Conservation (phyloP, 495 filamentous ascomycete species). For the Aspergillus bridgeri region DNA sequence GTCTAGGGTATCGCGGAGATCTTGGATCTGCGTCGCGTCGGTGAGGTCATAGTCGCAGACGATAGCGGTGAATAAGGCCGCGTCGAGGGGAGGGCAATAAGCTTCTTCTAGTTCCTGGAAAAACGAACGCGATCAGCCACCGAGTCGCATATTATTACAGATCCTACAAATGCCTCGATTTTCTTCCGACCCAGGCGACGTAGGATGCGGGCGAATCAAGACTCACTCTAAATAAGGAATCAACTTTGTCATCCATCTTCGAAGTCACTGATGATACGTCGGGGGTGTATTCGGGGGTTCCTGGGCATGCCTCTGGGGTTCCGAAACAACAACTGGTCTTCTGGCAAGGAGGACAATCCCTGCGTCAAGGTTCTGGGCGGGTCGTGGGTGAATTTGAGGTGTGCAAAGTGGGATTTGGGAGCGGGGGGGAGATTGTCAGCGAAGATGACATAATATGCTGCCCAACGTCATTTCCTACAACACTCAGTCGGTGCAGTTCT, state of each 20-base stretch:
- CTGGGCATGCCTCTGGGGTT: constrained; percentile 20
- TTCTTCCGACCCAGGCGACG: neutral
- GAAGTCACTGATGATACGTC: constrained; percentile 15
- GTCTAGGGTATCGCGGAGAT: constrained; percentile 53
- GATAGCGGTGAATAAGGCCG: constrained; percentile 63
- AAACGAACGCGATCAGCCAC: neutral
- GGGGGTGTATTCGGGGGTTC: constrained; percentile 11
- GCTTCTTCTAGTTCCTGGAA: constrained; percentile 42
- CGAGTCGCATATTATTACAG: neutral
- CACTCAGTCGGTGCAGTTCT: too few relatives aligned
- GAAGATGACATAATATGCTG: neutral
- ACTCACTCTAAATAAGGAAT: constrained; percentile 17
- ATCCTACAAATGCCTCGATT: neutral
- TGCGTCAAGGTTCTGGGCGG: neutral
- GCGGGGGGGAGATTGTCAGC: neutral
- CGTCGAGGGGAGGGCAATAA: constrained; percentile 62
- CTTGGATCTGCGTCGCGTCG: constrained; percentile 43
- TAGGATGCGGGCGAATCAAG: neutral
- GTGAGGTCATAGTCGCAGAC: constrained; percentile 60
- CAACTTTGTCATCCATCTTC: constrained; percentile 27
- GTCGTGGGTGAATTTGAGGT: neutral
- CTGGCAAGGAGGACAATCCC: neutral
- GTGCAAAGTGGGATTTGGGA: neutral
- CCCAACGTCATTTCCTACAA: too few relatives aligned
- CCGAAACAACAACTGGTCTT: neutral